These are phyloP conservation scores for Cladosporium sp. DNA, from an alignment of 2,329 filamentous ascomycete species.

Conservation along the genomic window DNA sequence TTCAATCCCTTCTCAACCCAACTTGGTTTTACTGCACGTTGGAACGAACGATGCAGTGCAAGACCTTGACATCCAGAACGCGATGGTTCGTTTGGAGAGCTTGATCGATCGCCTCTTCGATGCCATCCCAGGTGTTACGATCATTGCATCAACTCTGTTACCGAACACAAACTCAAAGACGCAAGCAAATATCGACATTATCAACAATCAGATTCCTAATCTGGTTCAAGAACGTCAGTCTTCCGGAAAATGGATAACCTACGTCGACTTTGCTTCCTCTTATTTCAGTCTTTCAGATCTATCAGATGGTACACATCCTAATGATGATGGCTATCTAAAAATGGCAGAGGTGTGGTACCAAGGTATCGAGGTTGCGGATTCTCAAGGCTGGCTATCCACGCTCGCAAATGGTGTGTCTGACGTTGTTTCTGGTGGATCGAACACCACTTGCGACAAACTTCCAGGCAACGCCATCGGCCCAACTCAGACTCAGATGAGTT, in stretches of 20 bases:
- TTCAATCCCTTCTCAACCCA: slow-evolving; percentile 8
- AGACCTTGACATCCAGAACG: neutral
- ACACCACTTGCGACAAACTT: slow-evolving; percentile 1
- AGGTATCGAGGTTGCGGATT: slow-evolving; percentile 5
- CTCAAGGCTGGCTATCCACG: slow-evolving; percentile 11
- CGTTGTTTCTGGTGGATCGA: neutral
- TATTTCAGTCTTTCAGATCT: slow-evolving; percentile 8
- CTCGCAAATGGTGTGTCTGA: neutral
- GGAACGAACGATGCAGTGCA: slow-evolving; percentile 12
- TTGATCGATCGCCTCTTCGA: slow-evolving; percentile 13
- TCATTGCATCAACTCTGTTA: slow-evolving; percentile 10
- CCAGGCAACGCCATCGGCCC: slow-evolving; percentile 4
- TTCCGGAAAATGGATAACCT: neutral
- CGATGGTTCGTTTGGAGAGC: neutral
- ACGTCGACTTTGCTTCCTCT: slow-evolving; percentile 8
- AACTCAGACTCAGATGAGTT: slow-evolving; percentile 8
- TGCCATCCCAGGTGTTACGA: slow-evolving; percentile 4
- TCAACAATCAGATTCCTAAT: slow-evolving; percentile 5
- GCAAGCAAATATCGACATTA: slow-evolving; percentile 5
- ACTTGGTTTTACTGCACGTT: slow-evolving; percentile 11
- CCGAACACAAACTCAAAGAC: slow-evolving; percentile 3
- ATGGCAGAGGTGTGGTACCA: slow-evolving; percentile 12
- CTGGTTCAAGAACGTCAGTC: neutral
- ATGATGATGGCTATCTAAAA: slow-evolving; percentile 10
- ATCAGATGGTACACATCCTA: slow-evolving; percentile 7